phyloP scores from a whole-genome alignment of 176 grass and related monocot genomes.

The Juncus effusus region DNA sequence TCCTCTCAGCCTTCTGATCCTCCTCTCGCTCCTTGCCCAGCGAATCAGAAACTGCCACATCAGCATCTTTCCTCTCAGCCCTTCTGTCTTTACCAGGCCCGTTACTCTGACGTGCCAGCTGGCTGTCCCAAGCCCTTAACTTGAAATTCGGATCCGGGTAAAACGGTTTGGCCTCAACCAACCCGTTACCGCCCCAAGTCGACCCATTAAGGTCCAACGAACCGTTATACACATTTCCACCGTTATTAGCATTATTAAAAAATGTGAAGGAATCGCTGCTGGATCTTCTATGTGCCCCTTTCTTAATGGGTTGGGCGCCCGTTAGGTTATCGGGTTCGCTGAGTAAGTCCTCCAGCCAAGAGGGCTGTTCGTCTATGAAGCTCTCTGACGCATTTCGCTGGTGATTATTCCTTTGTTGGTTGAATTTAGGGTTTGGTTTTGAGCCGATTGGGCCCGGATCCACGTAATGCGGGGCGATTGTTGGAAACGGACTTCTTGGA shows the following conservation, averaged over 20 bases:
- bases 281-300: slow-evolving; percentile 67
- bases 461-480: slow-evolving; percentile 25
- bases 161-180: slow-evolving; percentile 36
- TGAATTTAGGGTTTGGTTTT: slow-evolving; percentile 37
- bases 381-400: slow-evolving; percentile 83
- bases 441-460: slow-evolving; percentile 57
- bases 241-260: slow-evolving; percentile 31
- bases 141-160: slow-evolving; percentile 43
- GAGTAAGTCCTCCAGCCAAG: slow-evolving; percentile 92
- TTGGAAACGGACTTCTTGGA: slow-evolving; percentile 78
- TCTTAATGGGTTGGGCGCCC: slow-evolving; percentile 28
- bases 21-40: slow-evolving; percentile 25
- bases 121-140: slow-evolving; percentile 48
- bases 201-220: slow-evolving; percentile 39
- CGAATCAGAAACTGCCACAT: slow-evolving; percentile 34
- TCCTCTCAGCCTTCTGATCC: slow-evolving; percentile 54
- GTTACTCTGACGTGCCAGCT: slow-evolving; percentile 31
- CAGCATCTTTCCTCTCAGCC: slow-evolving; percentile 33
- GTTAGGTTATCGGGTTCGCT: slow-evolving; percentile 54
- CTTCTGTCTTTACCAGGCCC: slow-evolving; percentile 27
- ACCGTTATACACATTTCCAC: slow-evolving; percentile 11
- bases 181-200: slow-evolving; percentile 30
- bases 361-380: slow-evolving; percentile 88
- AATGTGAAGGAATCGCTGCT: slow-evolving; percentile 81
- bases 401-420: slow-evolving; percentile 43